Base-by-base conservation (phyloP, 2,329 filamentous ascomycete species). In the Hirsutella minnesotensis region DNA sequence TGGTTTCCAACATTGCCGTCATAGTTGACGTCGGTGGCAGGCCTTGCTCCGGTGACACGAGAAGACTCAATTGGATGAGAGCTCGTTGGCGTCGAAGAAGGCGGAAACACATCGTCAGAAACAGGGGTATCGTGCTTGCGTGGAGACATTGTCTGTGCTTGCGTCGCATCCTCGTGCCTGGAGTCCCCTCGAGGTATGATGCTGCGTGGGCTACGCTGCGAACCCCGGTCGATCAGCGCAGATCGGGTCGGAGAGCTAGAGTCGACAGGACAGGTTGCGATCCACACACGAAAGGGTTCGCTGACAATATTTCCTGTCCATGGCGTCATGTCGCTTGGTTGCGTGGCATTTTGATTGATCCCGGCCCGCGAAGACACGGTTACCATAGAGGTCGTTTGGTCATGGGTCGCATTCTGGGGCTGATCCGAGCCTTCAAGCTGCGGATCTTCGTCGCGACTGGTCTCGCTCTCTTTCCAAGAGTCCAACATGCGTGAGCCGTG, bases 401-500 rank as follows among this genome's bases (percentile, higher is more conserved):
- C 9, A 15, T 38, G 30, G 9, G 30, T 37, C 15, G 20, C 29
- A n/a, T 22, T 37, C 4, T 21, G 30, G 12, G 27, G 18, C 5
- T 21, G 16, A 46, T 57, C 45, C 49, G 58, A 41, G 35, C 51
- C 41, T 12, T 56, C 46, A 67, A 50, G 39, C 63, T 67, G 63
- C 27, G 76, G 69, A 16, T 78, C 75, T 15, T 83, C 78, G n/a
- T 81, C 75, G 43, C 76, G 75, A 15, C 72, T 68, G 34, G 72
- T 68, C 49, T 94, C 86, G 44, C 85, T 81, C 43, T 94, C 85
- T 57, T 90, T 87, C 67, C 85, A 86, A 44, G 90, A 89, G 58
- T 98, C 88, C 53, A 96, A 78, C 80, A 98, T 84, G 69, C 95
- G 92, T 0, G 90, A 95, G 7, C 92, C 92, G 62, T 98, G 92